Conservation (phyloP, 345 rosid genomes). For the Pistacia atlantica region DNA sequence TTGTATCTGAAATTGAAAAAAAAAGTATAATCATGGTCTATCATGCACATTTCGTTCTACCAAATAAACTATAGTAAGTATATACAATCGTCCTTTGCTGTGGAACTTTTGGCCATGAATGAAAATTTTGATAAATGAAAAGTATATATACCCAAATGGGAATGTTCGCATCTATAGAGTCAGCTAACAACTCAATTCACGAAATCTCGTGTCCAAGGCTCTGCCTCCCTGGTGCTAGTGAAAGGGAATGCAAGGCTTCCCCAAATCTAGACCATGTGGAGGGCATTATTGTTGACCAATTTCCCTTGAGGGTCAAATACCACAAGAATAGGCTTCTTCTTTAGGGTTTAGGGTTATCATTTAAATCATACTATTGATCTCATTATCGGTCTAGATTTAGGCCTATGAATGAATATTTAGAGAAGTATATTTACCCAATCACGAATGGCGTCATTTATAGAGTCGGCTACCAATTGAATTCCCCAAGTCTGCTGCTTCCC, state of each 20-base stretch:
- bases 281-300: conserved; percentile 48
- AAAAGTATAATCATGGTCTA: neutral
- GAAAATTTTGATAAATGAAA: no score
- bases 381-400: no score
- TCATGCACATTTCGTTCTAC: neutral
- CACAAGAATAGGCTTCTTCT: conserved; percentile 52
- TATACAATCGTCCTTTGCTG: no score
- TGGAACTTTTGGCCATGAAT: no score
- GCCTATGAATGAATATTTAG: no score
- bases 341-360: no score
- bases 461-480: no score
- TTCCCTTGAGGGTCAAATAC: conserved; percentile 59
- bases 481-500: no score
- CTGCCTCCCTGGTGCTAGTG: conserved; percentile 52
- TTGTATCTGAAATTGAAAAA: conserved; percentile 25
- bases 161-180: conserved; percentile 38
- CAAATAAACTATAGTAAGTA: neutral
- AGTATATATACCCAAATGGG: conserved; percentile 38
- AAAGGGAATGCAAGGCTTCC: conserved; percentile 59
- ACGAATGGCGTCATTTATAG: no score
- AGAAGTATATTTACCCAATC: no score
- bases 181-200: conserved; percentile 52
- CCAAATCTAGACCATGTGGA: conserved; percentile 81
- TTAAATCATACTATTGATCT: no score
- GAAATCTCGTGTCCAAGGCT: conserved; percentile 64